phyloP scores from a whole-genome alignment of 768 basidiomycete species.

The Podaxis sp. region DNA sequence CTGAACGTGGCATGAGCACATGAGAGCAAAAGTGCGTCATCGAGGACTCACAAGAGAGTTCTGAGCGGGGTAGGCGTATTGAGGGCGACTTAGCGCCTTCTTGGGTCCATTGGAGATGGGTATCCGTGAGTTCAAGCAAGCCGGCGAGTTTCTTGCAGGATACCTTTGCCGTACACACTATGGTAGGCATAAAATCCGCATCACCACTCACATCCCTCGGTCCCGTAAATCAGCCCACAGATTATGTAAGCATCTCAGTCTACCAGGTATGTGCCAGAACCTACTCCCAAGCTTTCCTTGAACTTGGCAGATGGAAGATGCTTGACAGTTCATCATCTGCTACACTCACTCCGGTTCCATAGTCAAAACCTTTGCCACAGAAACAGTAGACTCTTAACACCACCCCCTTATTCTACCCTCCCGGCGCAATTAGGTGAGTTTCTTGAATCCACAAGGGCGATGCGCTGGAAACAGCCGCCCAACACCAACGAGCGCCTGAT shows the following conservation, averaged over 20 bases:
- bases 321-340: too few relatives aligned
- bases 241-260: slow-evolving; percentile 24
- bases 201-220: slow-evolving; percentile 4
- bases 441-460: too few relatives aligned
- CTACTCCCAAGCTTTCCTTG: too few relatives aligned
- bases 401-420: too few relatives aligned
- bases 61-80: slow-evolving; percentile 58
- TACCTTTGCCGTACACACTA: slow-evolving; percentile 70
- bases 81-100: slow-evolving; percentile 64
- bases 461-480: too few relatives aligned
- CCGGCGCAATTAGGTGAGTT: too few relatives aligned
- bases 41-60: slow-evolving; percentile 57
- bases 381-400: too few relatives aligned
- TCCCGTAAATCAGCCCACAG: slow-evolving; percentile 13
- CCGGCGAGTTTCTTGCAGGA: slow-evolving; percentile 84
- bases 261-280: background rate
- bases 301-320: too few relatives aligned
- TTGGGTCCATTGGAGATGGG: slow-evolving; percentile 78
- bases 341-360: too few relatives aligned
- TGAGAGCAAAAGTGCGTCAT: slow-evolving; percentile 13
- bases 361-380: too few relatives aligned
- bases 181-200: slow-evolving; percentile 53
- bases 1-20: slow-evolving; percentile 32
- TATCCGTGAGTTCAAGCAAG: slow-evolving; percentile 69
- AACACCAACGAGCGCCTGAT: background rate